phyloP scores from a whole-genome alignment of 2,329 filamentous ascomycete genomes.

The Zymoseptoria tritici region DNA sequence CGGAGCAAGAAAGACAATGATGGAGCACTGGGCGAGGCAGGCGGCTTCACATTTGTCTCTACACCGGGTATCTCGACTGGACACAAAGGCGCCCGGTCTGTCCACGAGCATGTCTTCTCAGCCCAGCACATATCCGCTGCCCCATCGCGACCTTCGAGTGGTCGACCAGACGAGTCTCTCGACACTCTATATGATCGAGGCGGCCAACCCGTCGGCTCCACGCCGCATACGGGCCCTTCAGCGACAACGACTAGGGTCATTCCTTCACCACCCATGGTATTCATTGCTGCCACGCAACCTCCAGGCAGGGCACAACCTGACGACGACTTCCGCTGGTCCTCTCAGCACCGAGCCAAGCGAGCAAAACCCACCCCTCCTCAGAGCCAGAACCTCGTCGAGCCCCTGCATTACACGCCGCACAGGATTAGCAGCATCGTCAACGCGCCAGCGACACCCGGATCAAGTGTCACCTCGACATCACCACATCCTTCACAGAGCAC shows the following conservation, averaged over 20 bases:
- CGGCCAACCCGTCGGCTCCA: slow-evolving; percentile 6
- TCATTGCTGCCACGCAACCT: not conserved
- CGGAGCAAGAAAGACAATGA: slow-evolving; percentile 50
- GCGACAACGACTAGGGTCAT: slow-evolving; percentile 1
- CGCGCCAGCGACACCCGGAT: slow-evolving; percentile 39
- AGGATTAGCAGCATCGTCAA: slow-evolving; percentile 34
- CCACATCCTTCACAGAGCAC: slow-evolving; percentile 17
- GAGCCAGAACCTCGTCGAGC: slow-evolving; percentile 17
- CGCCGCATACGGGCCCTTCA: slow-evolving; percentile 12
- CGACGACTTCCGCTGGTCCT: slow-evolving; percentile 27
- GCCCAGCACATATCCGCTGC: slow-evolving; percentile 25
- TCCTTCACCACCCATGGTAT: not conserved
- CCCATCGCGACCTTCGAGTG: slow-evolving; percentile 16
- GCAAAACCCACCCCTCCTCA: slow-evolving; percentile 23
- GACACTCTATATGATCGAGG: not conserved
- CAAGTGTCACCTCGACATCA: slow-evolving; percentile 24
- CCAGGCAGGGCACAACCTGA: slow-evolving; percentile 8
- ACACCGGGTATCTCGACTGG: slow-evolving; percentile 9
- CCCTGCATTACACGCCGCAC: slow-evolving; percentile 30
- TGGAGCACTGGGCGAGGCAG: slow-evolving; percentile 18
- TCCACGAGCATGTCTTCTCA: slow-evolving; percentile 27
- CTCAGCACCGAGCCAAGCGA: slow-evolving; percentile 32
- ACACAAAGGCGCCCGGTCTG: slow-evolving; percentile 8
- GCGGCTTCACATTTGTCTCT: slow-evolving; percentile 25
- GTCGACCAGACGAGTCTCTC: slow-evolving; percentile 6